Conservation (phyloP, 2,329 filamentous ascomycete genomes). For the Diaporthe citri region DNA sequence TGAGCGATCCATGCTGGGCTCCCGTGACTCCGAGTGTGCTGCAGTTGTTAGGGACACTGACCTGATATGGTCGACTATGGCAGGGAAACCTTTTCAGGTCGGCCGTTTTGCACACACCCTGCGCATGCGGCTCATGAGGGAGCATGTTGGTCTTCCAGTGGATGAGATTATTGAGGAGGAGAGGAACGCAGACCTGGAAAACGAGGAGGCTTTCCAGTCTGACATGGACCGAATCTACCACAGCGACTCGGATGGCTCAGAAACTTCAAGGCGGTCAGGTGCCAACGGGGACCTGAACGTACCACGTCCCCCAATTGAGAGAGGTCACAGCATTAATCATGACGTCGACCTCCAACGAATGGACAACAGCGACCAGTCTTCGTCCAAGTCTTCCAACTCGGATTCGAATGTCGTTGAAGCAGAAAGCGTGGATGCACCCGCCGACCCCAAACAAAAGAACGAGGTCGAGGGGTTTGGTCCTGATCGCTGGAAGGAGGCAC, state of each 20-base stretch:
- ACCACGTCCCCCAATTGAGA: conserved; percentile 46
- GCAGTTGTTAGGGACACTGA: conserved; percentile 92
- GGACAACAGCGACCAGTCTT: conserved; percentile 46
- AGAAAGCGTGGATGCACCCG: conserved; percentile 69
- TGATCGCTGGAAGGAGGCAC: conserved; percentile 80
- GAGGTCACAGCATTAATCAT: conserved; percentile 79
- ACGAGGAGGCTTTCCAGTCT: conserved; percentile 64
- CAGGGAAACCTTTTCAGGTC: conserved; percentile 87
- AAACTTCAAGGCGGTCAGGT: conserved; percentile 31
- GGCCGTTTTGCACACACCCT: conserved; percentile 93
- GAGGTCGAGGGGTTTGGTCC: conserved; percentile 84
- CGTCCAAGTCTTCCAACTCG: conserved; percentile 51
- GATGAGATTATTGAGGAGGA: conserved; percentile 90
- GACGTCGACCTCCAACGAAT: conserved; percentile 70
- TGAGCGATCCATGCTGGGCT: conserved; percentile 93
- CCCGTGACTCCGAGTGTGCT: conserved; percentile 91
- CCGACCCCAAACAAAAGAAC: conserved; percentile 73
- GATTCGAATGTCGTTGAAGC: conserved; percentile 44
- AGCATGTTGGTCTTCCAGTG: conserved; percentile 95
- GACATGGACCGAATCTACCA: conserved; percentile 75
- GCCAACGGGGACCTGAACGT: conserved; percentile 21
- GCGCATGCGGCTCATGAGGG: conserved; percentile 93
- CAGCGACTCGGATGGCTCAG: conserved; percentile 54
- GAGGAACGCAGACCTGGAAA: conserved; percentile 74
- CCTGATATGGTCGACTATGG: conserved; percentile 94